phyloP scores from a whole-genome alignment of 768 basidiomycete genomes.

The Ramaria sp. region DNA sequence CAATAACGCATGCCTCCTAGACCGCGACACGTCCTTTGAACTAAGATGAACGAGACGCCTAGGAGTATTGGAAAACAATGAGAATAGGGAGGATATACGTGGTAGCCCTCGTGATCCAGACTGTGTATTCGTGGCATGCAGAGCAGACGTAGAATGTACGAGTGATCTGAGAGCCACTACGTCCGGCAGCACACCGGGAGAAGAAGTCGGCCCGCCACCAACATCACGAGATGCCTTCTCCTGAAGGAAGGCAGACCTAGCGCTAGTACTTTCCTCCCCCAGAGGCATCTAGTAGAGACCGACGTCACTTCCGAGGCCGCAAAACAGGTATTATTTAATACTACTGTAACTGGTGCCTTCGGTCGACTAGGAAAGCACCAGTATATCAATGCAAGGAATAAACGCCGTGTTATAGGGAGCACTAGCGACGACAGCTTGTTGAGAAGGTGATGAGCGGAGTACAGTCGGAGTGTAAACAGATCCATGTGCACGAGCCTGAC shows the following conservation, averaged over 20 bases:
- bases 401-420: no score
- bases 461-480: no score
- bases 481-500: no score
- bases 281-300: no score
- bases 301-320: no score
- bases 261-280: background rate
- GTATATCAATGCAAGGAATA: no score
- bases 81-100: background rate
- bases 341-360: no score
- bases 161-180: background rate
- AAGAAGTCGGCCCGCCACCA: background rate
- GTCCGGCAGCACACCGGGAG: background rate
- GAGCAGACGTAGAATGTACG: background rate
- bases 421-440: no score
- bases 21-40: background rate
- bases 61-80: background rate
- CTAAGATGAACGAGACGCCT: no score
- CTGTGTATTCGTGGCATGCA: background rate
- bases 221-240: background rate
- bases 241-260: background rate
- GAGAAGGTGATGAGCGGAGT: no score
- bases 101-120: background rate
- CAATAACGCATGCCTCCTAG: background rate
- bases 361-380: no score
- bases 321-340: no score